A percentile compares a stretch with the other conserved stretches of the same genome.
These are phyloP conservation scores for Epichloe sylvatica DNA, from an alignment of 2,329 filamentous ascomycete genomes.

Conservation along the genomic window DNA sequence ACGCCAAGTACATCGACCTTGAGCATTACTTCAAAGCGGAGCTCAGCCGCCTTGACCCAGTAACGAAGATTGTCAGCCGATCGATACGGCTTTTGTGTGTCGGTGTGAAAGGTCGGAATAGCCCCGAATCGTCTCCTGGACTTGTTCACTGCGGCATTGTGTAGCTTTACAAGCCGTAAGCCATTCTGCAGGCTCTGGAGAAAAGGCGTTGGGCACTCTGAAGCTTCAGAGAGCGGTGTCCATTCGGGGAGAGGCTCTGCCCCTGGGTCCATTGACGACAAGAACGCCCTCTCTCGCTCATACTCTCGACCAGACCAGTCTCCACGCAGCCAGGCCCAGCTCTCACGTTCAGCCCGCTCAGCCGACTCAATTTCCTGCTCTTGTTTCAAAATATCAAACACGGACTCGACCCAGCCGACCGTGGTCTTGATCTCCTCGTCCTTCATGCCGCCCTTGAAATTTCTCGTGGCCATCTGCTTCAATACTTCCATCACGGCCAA, in stretches of 20 bases:
- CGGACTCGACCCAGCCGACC: conserved; percentile 62
- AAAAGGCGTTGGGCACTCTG: conserved; percentile 55
- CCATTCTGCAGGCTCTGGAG: conserved; percentile 64
- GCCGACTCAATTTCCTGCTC: conserved; percentile 66
- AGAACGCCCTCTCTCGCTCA: conserved; percentile 68
- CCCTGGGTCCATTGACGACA: conserved; percentile 56
- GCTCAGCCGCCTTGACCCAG: conserved; percentile 91
- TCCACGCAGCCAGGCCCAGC: conserved; percentile 67
- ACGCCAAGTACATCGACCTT: conserved; percentile 76
- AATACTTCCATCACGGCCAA: conserved; percentile 79
- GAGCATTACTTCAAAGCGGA: conserved; percentile 80
- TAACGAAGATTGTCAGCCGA: conserved; percentile 86
- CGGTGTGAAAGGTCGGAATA: conserved; percentile 80
- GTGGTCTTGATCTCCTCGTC: conserved; percentile 67
- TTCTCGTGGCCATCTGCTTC: conserved; percentile 78
- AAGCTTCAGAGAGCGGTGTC: conserved; percentile 31
- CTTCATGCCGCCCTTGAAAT: conserved; percentile 70
- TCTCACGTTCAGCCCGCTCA: conserved; percentile 55
- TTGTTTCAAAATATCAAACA: conserved; percentile 59
- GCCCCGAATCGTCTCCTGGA: conserved; percentile 78
- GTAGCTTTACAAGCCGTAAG: conserved; percentile 66
- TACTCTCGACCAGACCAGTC: conserved; percentile 65
- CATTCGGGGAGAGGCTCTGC: conserved; percentile 52
- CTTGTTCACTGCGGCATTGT: conserved; percentile 77
- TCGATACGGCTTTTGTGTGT: conserved; percentile 88